Conservation (phyloP, 2,329 filamentous ascomycete species). For the Rhynchosporium agropyri region DNA sequence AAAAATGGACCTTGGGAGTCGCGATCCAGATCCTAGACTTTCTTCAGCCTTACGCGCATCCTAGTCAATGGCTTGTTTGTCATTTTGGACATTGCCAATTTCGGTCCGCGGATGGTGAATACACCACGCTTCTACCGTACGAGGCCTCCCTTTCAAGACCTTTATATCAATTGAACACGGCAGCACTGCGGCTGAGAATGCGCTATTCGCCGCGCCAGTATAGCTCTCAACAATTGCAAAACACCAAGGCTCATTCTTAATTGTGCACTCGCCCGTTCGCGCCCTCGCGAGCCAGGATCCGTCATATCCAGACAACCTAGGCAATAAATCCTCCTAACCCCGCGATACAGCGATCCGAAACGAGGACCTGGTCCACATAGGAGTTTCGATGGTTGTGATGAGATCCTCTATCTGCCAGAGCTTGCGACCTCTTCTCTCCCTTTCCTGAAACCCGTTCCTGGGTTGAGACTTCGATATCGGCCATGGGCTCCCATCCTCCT, state of each 20-base stretch:
- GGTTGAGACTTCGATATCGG: slow-evolving; percentile 34
- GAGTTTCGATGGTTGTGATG: slow-evolving; percentile 41
- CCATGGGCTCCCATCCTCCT: slow-evolving; percentile 42
- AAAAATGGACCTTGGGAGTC: neutral
- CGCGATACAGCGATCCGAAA: slow-evolving; percentile 40
- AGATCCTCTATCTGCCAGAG: slow-evolving; percentile 37
- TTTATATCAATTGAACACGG: slow-evolving; percentile 26
- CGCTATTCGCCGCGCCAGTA: slow-evolving; percentile 24
- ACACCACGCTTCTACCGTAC: slow-evolving; percentile 23
- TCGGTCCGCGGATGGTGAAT: slow-evolving; percentile 24
- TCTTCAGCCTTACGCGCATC: slow-evolving; percentile 41
- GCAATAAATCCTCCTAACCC: slow-evolving; percentile 35
- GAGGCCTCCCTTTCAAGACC: slow-evolving; percentile 18
- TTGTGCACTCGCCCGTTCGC: slow-evolving; percentile 3
- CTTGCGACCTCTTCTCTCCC: slow-evolving; percentile 36
- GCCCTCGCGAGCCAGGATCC: slow-evolving; percentile 27
- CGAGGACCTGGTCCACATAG: slow-evolving; percentile 32
- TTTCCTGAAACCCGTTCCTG: slow-evolving; percentile 31
- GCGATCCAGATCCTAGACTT: slow-evolving; percentile 17
- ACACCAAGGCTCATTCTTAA: neutral
- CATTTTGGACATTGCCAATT: slow-evolving; percentile 38
- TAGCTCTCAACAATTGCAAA: slow-evolving; percentile 13
- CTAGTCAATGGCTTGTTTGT: slow-evolving; percentile 36
- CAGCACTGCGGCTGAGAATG: slow-evolving; percentile 30
- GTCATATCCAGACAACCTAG: slow-evolving; percentile 37